Evolutionary conservation across 441 rosid species (phyloP), one percentile per base, ranked within the genome.

Genomic region (Brassica hybrid): DNA sequence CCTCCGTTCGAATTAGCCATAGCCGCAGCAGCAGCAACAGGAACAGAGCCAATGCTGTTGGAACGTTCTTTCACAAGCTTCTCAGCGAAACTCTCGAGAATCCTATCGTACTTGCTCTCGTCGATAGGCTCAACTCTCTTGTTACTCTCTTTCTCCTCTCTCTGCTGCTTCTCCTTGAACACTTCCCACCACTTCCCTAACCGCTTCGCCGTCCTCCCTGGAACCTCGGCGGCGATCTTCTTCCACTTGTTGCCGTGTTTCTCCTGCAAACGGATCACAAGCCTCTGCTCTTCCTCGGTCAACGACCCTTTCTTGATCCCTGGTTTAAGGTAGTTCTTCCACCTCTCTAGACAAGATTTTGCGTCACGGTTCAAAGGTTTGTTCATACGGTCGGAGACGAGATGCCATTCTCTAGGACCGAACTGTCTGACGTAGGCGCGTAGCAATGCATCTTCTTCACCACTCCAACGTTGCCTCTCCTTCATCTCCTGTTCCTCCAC

Each of bases 161-260:
- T 88, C 60, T 86, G 94, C 69, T 92, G 94, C 90, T 94, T 96
- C 85, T 96, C 99, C 63, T 96, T 96, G 67, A 92, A 92, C 32
- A 96, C 99, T 78, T 96, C 99, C 98, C 97, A 96, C 99, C 99
- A 92, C 89, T 96, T 96, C 25, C 98, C 99, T 16, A 94, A 81
- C 73, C 98, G 85, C 79, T 96, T 96, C 7, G 98, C 98, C 21
- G 98, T 94, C 30, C 99, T 85, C 11, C 98, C 98, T 0, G 98
- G 99, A 64, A 96, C 94, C 76, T 96, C 98, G 18, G 99, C 96
- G 2, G 99, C 99, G 48, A 92, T 96, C 73, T 92, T 96, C 94
- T 96, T 96, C 98, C 99, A 96, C 86, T 94, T 96, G 89, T 96
- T 96, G 27, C 98, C 98, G 89, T 96, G 96, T 77, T 96, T 94